phyloP scores from a whole-genome alignment of 805 yeast species.

The Zygotorulaspora chibaensis region DNA sequence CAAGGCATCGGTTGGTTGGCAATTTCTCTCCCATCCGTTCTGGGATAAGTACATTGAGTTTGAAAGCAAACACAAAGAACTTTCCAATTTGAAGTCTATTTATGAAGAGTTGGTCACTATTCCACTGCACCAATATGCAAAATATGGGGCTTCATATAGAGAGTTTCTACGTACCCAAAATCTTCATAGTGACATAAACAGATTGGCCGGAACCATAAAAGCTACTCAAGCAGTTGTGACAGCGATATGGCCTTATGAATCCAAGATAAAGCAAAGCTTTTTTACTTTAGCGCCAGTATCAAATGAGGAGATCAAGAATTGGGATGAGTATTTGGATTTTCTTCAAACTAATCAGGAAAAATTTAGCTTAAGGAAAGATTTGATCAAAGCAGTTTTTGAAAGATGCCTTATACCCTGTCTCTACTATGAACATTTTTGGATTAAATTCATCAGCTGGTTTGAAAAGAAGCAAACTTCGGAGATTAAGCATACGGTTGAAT shows the following conservation, averaged over 20 bases:
- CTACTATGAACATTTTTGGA: constrained; percentile 59
- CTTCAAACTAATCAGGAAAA: constrained; percentile 40
- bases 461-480: constrained; percentile 26
- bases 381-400: constrained; percentile 54
- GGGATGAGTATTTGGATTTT: constrained; percentile 61
- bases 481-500: constrained; percentile 35
- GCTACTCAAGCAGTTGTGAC: constrained; percentile 50
- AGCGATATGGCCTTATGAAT: constrained; percentile 69
- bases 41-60: constrained; percentile 79
- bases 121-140: constrained; percentile 85
- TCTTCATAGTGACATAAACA: constrained; percentile 19
- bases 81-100: constrained; percentile 38
- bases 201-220: constrained; percentile 40
- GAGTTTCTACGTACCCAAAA: constrained; percentile 25
- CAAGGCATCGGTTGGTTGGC: constrained; percentile 51
- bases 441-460: constrained; percentile 55
- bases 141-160: constrained; percentile 54
- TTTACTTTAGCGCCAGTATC: constrained; percentile 50
- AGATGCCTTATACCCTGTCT: constrained; percentile 71
- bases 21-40: constrained; percentile 70
- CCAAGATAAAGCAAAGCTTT: constrained; percentile 50
- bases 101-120: constrained; percentile 46
- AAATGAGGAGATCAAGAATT: constrained; percentile 43
- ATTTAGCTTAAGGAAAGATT: constrained; percentile 23
- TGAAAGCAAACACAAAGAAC: constrained; percentile 41